phyloP scores from a whole-genome alignment of 106 monocot genomes.

The Chionographis japonica region DNA sequence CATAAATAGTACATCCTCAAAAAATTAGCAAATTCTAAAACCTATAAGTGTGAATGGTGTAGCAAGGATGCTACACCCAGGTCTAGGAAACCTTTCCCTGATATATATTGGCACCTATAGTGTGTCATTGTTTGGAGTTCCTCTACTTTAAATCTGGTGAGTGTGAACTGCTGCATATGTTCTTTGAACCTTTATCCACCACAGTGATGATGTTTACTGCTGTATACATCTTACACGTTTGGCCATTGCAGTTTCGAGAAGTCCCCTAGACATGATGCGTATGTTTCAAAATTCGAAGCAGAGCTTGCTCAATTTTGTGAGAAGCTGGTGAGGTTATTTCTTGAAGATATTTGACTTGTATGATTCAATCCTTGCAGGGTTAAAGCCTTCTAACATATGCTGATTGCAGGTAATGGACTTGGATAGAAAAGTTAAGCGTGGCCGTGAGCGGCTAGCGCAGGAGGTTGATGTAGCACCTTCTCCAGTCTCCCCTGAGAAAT shows the following conservation, averaged over 20 bases:
- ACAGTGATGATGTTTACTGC: no score
- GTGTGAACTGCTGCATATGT: no score
- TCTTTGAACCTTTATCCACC: no score
- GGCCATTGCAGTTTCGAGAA: constrained; percentile 83
- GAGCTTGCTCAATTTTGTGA: constrained; percentile 93
- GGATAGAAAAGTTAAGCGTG: constrained; percentile 91
- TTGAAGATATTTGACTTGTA: neutral
- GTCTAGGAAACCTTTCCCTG: no score
- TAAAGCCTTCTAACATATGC: neutral
- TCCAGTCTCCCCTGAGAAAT: constrained; percentile 55
- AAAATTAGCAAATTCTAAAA: no score
- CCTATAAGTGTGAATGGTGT: no score
- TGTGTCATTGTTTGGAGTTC: no score
- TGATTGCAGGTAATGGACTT: constrained; percentile 73
- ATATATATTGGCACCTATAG: no score
- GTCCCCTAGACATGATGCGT: constrained; percentile 76
- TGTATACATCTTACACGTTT: neutral
- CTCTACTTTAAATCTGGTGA: no score
- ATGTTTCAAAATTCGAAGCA: constrained; percentile 88
- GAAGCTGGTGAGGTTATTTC: constrained; percentile 62
- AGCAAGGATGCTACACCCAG: no score
- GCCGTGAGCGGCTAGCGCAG: constrained; percentile 79
- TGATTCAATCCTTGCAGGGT: neutral
- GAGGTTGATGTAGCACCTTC: constrained; percentile 54
- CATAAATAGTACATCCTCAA: no score